Conservation (phyloP, 495 filamentous ascomycete genomes). For the Hypoxylon fuscum region DNA sequence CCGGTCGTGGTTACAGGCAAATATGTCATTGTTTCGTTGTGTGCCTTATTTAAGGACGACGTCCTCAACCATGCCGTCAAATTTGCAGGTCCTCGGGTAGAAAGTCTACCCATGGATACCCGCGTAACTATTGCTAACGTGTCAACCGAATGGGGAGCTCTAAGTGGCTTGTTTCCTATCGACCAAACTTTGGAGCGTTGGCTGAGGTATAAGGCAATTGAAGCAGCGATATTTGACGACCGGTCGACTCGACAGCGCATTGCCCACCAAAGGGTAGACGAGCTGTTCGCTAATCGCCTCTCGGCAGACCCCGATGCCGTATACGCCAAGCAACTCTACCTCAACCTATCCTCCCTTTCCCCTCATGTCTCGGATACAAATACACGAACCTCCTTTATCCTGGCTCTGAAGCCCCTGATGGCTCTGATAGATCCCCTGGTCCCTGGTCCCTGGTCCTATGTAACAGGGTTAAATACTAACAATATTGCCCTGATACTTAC, state of each 20-base stretch:
- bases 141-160: slow-evolving; percentile 94
- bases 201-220: slow-evolving; percentile 79
- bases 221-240: slow-evolving; percentile 59
- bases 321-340: slow-evolving; percentile 83
- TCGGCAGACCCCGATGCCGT: slow-evolving; percentile 77
- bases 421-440: too few relatives aligned
- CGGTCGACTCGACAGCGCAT: slow-evolving; percentile 59
- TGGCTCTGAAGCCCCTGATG: too few relatives aligned
- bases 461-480: too few relatives aligned
- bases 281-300: slow-evolving; percentile 72
- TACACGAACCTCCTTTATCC: too few relatives aligned
- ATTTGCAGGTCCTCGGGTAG: slow-evolving; percentile 81
- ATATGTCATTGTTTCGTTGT: slow-evolving; percentile 92
- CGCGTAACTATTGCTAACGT: slow-evolving; percentile 91
- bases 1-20: slow-evolving; percentile 91
- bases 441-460: too few relatives aligned
- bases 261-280: slow-evolving; percentile 74
- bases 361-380: slow-evolving; percentile 83
- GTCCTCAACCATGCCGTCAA: slow-evolving; percentile 95
- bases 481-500: too few relatives aligned
- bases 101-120: slow-evolving; percentile 77
- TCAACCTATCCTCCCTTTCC: slow-evolving; percentile 71
- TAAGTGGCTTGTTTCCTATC: slow-evolving; percentile 85
- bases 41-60: slow-evolving; percentile 87
- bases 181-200: slow-evolving; percentile 77